Base-by-base conservation (phyloP, 345 rosid genomes). In the Bretschneidera sinensis region DNA sequence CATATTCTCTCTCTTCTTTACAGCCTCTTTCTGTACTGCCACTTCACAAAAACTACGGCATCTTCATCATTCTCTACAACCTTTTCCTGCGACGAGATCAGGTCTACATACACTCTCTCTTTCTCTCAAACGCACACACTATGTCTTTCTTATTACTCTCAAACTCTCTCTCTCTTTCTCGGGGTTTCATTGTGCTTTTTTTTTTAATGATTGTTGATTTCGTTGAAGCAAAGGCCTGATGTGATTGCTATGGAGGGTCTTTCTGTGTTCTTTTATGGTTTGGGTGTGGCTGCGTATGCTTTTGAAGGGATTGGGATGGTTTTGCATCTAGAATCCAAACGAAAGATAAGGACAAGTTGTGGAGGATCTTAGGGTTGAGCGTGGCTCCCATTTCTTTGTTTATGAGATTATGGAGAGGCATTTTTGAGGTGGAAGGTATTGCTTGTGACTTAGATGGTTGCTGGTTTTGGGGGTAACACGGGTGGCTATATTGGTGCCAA, bases 231-330 rank as follows among this genome's bases (percentile, higher is more conserved):
- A 17, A 82, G 74, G 65, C 85, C 69, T 0, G 70, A 78, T 11
- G 83, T 84, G 16, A 61, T 43, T 60, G 87, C 92, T 21, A 87
- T 87, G 48, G 83, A 87, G 14, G 81, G 83, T 11, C 39, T 79
- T n/a, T 79, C 89, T 14, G 64, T 83, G 35, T 83, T 85, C 69
- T 85, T 84, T 53, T 88, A 91, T 48, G 92, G 96, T 31, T 73
- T 88, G 74, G 97, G 96, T 11, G 97, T 90, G 21, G 87, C 84
- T 34, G 80, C 87, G 1, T 90, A 82, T 71, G 81, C 90, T 24
- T 87, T 83, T 31, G 95, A 90, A 79, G 95, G 92, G 39, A 34
- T 87, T 47, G 95, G 91, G 34, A 85, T 90, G 92, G 88, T 81
- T 48, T 60, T 87, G 66, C 95, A 88, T 9, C 55, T 90, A 55